These are phyloP conservation scores for Plasmodium coatneyi DNA, from an alignment of 169 alveolate species.

Conservation along the genomic window DNA sequence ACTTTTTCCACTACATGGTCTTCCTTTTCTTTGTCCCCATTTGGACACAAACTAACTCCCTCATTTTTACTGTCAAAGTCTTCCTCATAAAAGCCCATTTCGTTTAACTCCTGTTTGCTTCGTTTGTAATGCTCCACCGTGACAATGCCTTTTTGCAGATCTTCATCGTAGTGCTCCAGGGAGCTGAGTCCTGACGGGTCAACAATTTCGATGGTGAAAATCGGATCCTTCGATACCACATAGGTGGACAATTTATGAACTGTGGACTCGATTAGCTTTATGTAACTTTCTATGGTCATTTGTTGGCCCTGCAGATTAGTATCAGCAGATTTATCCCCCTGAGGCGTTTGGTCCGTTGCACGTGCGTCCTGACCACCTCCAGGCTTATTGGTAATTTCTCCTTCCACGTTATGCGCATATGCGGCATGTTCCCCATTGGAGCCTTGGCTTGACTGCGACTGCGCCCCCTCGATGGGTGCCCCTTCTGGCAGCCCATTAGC, in stretches of 20 bases:
- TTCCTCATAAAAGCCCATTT: constrained; percentile 88
- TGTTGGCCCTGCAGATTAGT: constrained; percentile 16
- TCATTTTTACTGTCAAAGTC: constrained; percentile 70
- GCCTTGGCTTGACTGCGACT: neutral
- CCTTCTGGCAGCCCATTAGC: constrained; percentile 10
- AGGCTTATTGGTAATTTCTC: neutral
- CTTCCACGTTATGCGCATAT: neutral
- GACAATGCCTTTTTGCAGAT: constrained; percentile 78
- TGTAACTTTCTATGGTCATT: constrained; percentile 64
- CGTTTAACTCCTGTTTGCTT: constrained; percentile 84
- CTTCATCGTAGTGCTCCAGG: constrained; percentile 82
- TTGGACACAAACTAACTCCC: neutral
- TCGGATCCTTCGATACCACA: constrained; percentile 74
- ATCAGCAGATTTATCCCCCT: neutral
- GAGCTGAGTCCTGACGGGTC: constrained; percentile 96
- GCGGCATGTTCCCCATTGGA: neutral
- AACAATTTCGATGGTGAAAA: constrained; percentile 90
- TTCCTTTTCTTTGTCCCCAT: neutral
- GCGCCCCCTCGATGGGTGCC: neutral
- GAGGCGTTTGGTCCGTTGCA: neutral
- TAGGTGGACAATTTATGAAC: constrained; percentile 19
- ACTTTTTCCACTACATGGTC: constrained; percentile 4
- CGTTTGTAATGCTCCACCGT: constrained; percentile 84
- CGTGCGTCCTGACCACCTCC: neutral
- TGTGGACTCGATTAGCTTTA: constrained; percentile 58